Evolutionary conservation across 768 basidiomycete genomes (phyloP), one percentile per base, ranked within the genome.

Genomic region (Rhodotorula kratochvilovae): DNA sequence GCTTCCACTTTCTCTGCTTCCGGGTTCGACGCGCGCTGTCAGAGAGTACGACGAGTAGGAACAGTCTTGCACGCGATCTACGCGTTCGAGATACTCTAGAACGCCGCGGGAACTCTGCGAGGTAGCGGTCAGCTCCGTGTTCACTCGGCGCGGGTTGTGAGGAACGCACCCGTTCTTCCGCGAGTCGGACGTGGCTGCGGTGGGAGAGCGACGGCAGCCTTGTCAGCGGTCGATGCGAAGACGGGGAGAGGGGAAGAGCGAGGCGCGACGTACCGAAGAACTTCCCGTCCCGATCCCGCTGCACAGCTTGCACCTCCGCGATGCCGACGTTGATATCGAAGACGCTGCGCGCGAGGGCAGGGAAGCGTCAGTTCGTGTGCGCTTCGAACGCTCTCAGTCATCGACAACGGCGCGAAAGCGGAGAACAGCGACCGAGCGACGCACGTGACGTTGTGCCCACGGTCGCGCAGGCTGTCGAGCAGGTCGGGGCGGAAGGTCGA

Each of bases 391-490:
- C n/a, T n/a, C n/a, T n/a, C n/a, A n/a, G n/a, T n/a, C n/a, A n/a
- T n/a, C n/a, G n/a, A n/a, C 13, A 48, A 53, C 25, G 43, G 29
- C 10, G 23, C 33, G 27, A 11, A 27, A 21, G n/a, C 60, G 19
- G 19, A 13, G 25, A 36, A 51, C 45, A 48, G 70, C 33, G 17
- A 59, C 35, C 43, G 21, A 42, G 50, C 2, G 50, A 61, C 85
- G 59, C 50, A 89, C 50, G 85, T 84, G 35, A 93, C 80, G 68
- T 87, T 86, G 80, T 97, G 94, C 0, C 91, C 91, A 45, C 86
- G 81, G 2, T 79, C 77, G 35, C 80, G 76, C 35, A 98, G 83
- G 0, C 80, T 86, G 31, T 85, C 82, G 3, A 92, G 75, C n/a
- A 89, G 76, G 45, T 84, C 77, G 43, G 73, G 71, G 7, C 89